Evolutionary conservation across 371 early-diverging fungal species (phyloP), one percentile per base, ranked within the genome.

Genomic region (Zancudomyces culisetae): DNA sequence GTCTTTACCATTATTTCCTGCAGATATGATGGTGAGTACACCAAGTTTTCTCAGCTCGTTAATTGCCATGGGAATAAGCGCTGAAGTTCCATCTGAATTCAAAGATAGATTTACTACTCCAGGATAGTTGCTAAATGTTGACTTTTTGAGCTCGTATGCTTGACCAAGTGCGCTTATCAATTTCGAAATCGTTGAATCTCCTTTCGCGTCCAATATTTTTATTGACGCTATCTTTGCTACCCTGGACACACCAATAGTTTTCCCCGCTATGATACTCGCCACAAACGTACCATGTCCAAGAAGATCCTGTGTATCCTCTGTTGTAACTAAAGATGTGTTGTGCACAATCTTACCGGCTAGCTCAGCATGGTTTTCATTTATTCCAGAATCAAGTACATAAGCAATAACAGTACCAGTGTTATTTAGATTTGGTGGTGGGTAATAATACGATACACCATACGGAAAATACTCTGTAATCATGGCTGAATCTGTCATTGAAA

Each of bases 261-360:
- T 77, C 53, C 93, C 90, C 42, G 77, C 93, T 63, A 96, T 83
- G 4, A 89, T 90, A 57, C 95, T 98, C 3, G 96, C 90, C 49
- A 87, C 87, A 63, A 97, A 98, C 22, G 97, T 89, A 43, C 91
- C 85, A 56, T 89, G 90, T 27, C 90, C 90, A 54, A 85, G 83
- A 27, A 78, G 82, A 66, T 90, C 90, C 15, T 8, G 15, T 23
- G 2, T 27, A 41, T 51, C 43, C 18, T 19, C 45, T 8, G 20
- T 13, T 24, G 43, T 3, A 24, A 51, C 42, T 8, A 51, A 51
- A n/a, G n/a, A 42, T 41, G 2, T 21, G n/a, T 24, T 10, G n/a
- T n/a, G 3, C 29, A 15, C 13, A 18, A 27, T 4, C n/a, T 24
- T 48, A 19, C 27, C 48, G n/a, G 27, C 19, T 10, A 48, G n/a